A percentile compares a stretch with the other conserved stretches of the same genome.
These are phyloP conservation scores for Malus asiatica DNA, from an alignment of 306 rosid species.

Conservation along the genomic window DNA sequence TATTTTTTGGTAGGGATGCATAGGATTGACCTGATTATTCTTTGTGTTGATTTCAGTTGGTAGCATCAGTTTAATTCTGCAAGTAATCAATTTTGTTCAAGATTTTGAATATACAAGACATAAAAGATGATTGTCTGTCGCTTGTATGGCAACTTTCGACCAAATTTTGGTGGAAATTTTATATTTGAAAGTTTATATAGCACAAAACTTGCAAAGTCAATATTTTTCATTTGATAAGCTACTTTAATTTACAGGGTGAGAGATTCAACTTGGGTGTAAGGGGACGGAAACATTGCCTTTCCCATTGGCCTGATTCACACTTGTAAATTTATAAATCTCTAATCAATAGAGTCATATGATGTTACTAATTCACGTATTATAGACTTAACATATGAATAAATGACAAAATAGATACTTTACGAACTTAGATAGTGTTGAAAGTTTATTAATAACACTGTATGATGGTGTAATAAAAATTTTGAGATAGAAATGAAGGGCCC, in stretches of 20 bases:
- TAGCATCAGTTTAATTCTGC: neutral
- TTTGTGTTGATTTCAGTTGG: neutral
- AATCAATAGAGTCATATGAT: no score
- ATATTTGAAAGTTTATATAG: no score
- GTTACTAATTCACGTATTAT: no score
- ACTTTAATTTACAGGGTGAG: no score
- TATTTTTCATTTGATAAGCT: no score
- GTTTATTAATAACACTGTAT: no score
- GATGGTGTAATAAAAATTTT: neutral
- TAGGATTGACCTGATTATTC: neutral
- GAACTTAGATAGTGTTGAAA: no score
- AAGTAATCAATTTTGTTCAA: neutral
- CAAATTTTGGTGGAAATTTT: neutral
- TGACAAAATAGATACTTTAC: no score
- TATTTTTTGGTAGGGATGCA: neutral
- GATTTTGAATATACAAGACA: neutral
- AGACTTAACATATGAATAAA: no score
- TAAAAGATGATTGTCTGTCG: neutral
- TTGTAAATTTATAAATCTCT: no score
- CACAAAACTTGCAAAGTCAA: no score
- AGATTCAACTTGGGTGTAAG: neutral
- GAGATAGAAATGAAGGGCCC: neutral
- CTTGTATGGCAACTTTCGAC: neutral
- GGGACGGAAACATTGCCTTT: neutral
- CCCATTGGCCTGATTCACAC: neutral